Conservation (phyloP, 257 asterid species). For the Ballota nigra region DNA sequence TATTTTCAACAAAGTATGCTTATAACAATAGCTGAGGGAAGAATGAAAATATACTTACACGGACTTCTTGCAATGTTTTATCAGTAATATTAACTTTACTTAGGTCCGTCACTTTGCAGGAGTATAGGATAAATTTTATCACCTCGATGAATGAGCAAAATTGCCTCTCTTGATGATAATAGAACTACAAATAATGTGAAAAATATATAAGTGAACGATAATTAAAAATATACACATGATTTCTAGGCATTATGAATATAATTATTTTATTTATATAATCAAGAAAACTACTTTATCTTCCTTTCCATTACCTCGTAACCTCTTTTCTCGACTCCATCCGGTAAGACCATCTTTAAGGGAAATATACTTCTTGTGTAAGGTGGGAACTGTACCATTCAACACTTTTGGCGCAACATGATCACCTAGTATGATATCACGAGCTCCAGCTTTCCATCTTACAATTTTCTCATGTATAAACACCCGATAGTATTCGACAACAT, state of each 20-base stretch:
- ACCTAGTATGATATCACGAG: neutral
- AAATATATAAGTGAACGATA: too few relatives aligned
- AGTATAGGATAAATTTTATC: neutral
- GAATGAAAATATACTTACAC: neutral
- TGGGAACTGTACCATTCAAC: neutral
- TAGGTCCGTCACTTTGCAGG: neutral
- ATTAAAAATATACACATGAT: neutral
- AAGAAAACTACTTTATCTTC: neutral
- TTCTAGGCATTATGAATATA: too few relatives aligned
- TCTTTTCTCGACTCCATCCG: neutral
- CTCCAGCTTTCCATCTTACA: too few relatives aligned
- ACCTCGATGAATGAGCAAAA: neutral
- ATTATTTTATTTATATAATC: too few relatives aligned
- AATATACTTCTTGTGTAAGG: too few relatives aligned
- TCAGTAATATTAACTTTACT: neutral
- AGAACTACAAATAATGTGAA: neutral
- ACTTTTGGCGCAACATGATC: neutral
- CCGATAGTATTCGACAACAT: neutral
- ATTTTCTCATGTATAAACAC: too few relatives aligned
- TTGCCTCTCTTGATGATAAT: neutral
- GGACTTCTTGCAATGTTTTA: neutral
- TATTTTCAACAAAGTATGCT: too few relatives aligned
- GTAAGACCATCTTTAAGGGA: neutral
- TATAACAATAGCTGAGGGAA: too few relatives aligned
- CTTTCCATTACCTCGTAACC: neutral